Conservation (phyloP, 768 basidiomycete genomes). For the Agrocybe praecox region DNA sequence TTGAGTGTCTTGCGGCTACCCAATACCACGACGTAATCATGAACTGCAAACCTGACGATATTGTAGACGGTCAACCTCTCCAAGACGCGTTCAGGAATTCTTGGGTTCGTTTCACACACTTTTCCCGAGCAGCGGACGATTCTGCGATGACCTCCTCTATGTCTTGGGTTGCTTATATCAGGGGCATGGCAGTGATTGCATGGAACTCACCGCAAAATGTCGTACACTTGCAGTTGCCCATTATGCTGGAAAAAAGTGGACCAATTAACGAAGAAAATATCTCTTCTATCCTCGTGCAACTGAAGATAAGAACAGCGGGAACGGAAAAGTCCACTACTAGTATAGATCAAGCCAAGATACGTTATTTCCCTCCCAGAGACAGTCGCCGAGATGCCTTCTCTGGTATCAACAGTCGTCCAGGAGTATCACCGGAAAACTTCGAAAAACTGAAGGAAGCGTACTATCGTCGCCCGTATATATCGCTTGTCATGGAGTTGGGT, state of each 20-base stretch:
- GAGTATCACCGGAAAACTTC: neutral
- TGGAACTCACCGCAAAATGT: slow-evolving; percentile 1
- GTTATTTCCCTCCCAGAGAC: slow-evolving; percentile 4
- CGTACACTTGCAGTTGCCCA: slow-evolving; percentile 15
- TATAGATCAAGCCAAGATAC: neutral
- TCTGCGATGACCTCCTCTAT: slow-evolving; percentile 13
- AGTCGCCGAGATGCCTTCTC: neutral
- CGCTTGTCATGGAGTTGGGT: slow-evolving; percentile 13
- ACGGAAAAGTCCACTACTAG: neutral
- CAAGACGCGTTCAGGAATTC: slow-evolving; percentile 25
- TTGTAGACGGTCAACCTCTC: neutral
- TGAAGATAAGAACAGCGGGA: slow-evolving; percentile 2
- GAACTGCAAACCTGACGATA: slow-evolving; percentile 22
- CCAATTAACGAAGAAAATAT: slow-evolving; percentile 12
- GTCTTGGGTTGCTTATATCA: slow-evolving; percentile 21
- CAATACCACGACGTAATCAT: slow-evolving; percentile 8
- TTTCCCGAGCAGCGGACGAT: slow-evolving; percentile 23
- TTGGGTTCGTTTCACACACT: slow-evolving; percentile 32
- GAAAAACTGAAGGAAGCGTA: neutral
- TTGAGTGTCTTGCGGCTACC: neutral
- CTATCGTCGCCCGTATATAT: slow-evolving; percentile 11
- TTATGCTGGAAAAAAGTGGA: slow-evolving; percentile 17
- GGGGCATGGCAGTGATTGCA: slow-evolving; percentile 26
- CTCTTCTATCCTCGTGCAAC: slow-evolving; percentile 12
- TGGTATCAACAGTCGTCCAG: neutral